Base-by-base conservation (phyloP, 1,284 basidiomycete species). In the Cryptococcus sp. region DNA sequence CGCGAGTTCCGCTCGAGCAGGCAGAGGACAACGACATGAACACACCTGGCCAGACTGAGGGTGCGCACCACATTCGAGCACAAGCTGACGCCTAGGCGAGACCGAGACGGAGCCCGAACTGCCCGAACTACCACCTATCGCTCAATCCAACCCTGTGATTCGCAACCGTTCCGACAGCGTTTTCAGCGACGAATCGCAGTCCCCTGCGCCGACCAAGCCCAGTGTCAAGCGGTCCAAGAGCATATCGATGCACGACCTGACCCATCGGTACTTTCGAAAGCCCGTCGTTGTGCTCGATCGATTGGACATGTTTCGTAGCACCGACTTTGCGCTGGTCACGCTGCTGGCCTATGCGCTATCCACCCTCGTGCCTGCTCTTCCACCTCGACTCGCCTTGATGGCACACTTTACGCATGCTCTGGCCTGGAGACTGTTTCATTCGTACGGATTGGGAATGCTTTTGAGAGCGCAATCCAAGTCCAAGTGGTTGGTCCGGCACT, bases 401-500 rank as follows among this genome's bases (percentile, higher is more conserved):
- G 72, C 90, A 31, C 82, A 93, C 67, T 91, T 88, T 68, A 54
- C 79, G 1, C 92, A 98, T 61, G 87, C 93, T 0, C 75, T 93
- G 16, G 69, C 74, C 0, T 98, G 95, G 94, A 83, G 87, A 44
- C 65, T 86, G 26, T 84, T 95, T 75, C 90, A 97, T 72, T 88
- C 85, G 23, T 82, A 93, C 62, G 93, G 87, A 0, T 80, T 98
- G 4, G 94, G 94, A 0, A 72, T 84, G 31, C 76, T 94, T 7
- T 78, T 98, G 23, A 81, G 81, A 28, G 86, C 84, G 2, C 94
- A 98, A 74, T 86, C 86, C 57, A 78, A 85, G 66, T 80, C 76
- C 67, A 92, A 91, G 72, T 97, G 87, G 78, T 76, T 97, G 42
- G 92, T 98, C 24, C 77, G 90, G 51, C 94, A 97, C 70, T 98